A percentile compares a stretch with the other conserved stretches of the same genome.
Conservation (phyloP, 352 stramenopile genomes). For the Phytophthora melonis region DNA sequence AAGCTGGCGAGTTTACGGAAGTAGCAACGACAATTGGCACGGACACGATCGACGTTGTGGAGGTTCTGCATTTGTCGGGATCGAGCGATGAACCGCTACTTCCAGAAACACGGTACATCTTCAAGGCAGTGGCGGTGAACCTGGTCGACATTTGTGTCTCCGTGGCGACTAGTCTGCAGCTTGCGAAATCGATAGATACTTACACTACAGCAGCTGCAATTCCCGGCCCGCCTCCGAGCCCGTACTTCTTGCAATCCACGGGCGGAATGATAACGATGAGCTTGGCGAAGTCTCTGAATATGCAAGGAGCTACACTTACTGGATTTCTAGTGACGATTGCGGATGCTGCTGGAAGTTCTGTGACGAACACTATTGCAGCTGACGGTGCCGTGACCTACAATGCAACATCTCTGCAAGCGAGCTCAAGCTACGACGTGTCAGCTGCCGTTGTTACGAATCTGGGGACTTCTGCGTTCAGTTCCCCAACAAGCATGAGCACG, state of each 20-base stretch:
- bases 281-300: conserved; percentile 55
- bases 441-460: conserved; percentile 52
- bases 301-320: conserved; percentile 55
- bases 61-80: conserved; percentile 47
- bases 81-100: conserved; percentile 32
- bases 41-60: conserved; percentile 28
- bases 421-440: conserved; percentile 44
- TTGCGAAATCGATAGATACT: conserved; percentile 22
- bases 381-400: conserved; percentile 35
- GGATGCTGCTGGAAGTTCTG: conserved; percentile 21
- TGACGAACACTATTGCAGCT: conserved; percentile 31
- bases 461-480: conserved; percentile 51
- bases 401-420: conserved; percentile 40
- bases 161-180: conserved; percentile 23
- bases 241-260: conserved; percentile 62
- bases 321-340: conserved; percentile 57
- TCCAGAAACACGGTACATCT: conserved; percentile 51
- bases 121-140: conserved; percentile 66
- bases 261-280: conserved; percentile 59
- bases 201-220: conserved; percentile 42
- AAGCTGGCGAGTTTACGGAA: conserved; percentile 42
- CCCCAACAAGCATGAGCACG: conserved; percentile 34
- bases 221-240: conserved; percentile 48
- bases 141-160: conserved; percentile 53
- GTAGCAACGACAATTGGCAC: conserved; percentile 41